Conservation (phyloP, 257 asterid genomes). For the Fraxinus cuspidata region DNA sequence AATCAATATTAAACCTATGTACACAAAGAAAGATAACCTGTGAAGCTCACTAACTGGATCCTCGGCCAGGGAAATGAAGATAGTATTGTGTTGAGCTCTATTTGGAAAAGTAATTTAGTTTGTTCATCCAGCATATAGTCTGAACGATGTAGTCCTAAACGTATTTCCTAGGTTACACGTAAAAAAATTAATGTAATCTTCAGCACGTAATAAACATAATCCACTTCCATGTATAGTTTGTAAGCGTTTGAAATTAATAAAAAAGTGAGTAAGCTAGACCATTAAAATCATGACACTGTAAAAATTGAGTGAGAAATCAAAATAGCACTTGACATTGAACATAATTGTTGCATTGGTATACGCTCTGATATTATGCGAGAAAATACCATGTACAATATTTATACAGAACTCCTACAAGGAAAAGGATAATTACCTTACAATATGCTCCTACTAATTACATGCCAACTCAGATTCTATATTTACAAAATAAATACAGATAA, state of each 20-base stretch:
- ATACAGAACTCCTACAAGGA: neutral
- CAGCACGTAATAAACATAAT: conserved; percentile 14
- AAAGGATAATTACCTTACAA: neutral
- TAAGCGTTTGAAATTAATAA: conserved; percentile 13
- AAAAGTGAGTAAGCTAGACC: neutral
- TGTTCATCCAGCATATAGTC: conserved; percentile 96
- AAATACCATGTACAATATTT: neutral
- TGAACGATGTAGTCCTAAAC: conserved; percentile 95
- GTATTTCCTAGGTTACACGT: conserved; percentile 63
- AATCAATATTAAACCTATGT: conserved; percentile 5
- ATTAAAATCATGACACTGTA: conserved; percentile 15
- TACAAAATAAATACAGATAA: too few relatives aligned
- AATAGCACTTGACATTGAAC: neutral
- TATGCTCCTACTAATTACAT: neutral
- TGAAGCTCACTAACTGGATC: conserved; percentile 93
- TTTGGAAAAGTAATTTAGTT: conserved; percentile 87
- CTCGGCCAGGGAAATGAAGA: too few relatives aligned
- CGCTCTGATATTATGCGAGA: neutral
- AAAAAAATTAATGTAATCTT: conserved; percentile 28
- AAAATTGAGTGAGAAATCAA: conserved; percentile 3
- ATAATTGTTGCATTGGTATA: neutral
- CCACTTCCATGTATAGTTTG: conserved; percentile 16
- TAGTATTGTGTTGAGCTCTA: conserved; percentile 95
- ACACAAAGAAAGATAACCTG: conserved; percentile 57
- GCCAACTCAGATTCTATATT: neutral